A percentile compares a stretch with the other conserved stretches of the same genome.
Conservation (phyloP, 2,329 filamentous ascomycete species). For the Cladophialophora immunda region DNA sequence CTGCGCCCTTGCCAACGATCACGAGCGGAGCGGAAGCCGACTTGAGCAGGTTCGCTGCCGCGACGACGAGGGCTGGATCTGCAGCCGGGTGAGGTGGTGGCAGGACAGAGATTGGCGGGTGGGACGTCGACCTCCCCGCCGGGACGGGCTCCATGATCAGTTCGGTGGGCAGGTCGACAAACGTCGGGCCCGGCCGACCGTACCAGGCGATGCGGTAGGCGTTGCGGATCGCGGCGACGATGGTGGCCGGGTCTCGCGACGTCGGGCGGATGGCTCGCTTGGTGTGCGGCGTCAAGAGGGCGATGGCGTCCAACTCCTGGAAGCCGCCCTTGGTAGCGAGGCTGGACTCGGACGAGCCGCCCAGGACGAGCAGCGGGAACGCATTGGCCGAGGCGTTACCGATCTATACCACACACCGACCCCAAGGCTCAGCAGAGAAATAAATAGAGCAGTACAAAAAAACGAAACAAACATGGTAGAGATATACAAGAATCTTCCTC, state of each 20-base stretch:
- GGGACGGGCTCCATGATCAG: constrained; percentile 56
- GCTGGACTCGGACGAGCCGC: constrained; percentile 63
- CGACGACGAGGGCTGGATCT: constrained; percentile 54
- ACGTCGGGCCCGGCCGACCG: constrained; percentile 62
- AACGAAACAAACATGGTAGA: constrained; percentile 12
- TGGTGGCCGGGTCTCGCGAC: constrained; percentile 55
- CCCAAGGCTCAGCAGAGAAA: background rate
- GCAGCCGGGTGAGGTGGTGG: constrained; percentile 55
- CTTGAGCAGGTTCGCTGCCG: constrained; percentile 56
- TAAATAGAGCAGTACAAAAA: background rate
- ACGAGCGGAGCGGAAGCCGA: constrained; percentile 61
- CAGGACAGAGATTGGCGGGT: constrained; percentile 27
- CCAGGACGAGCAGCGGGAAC: constrained; percentile 64
- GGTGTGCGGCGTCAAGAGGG: constrained; percentile 61
- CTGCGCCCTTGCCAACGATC: constrained; percentile 65
- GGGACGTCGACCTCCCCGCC: constrained; percentile 18
- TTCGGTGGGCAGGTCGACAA: constrained; percentile 65
- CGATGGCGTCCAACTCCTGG: constrained; percentile 65
- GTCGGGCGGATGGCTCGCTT: constrained; percentile 61
- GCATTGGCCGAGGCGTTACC: constrained; percentile 63
- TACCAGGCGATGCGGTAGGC: constrained; percentile 64
- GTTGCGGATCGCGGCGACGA: constrained; percentile 54
- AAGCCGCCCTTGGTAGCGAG: constrained; percentile 63
- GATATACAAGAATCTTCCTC: too few relatives aligned
- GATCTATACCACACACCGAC: constrained; percentile 46